Evolutionary conservation across 2,329 filamentous ascomycete genomes (phyloP).

Genomic region (Chrysosporium queenslandicum): DNA sequence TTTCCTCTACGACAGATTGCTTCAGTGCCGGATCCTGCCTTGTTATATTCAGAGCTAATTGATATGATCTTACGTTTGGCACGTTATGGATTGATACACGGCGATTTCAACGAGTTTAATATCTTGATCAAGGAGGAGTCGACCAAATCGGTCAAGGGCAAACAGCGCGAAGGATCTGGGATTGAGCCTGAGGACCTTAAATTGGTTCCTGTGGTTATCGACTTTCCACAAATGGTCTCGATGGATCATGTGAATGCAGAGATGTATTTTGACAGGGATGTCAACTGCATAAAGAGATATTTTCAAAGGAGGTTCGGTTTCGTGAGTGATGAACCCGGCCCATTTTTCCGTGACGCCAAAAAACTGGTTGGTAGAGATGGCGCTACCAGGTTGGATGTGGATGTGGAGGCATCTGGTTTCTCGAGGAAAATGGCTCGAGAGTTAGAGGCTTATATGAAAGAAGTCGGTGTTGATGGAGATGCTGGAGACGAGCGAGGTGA

Average conservation of each 20-base stretch:
- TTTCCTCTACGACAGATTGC: conserved; percentile 86
- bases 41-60: conserved; percentile 87
- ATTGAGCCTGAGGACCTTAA: conserved; percentile 33
- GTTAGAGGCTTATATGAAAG: conserved; percentile 78
- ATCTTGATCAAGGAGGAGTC: conserved; percentile 74
- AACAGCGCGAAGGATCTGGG: conserved; percentile 24
- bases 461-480: conserved; percentile 50
- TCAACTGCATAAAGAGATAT: conserved; percentile 89
- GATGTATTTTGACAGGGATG: conserved; percentile 95
- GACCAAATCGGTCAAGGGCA: conserved; percentile 29
- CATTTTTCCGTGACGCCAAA: conserved; percentile 73
- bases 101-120: conserved; percentile 99
- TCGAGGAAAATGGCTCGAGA: conserved; percentile 96
- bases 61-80: conserved; percentile 74
- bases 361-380: conserved; percentile 57
- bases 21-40: conserved; percentile 68
- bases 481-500: conserved; percentile 29
- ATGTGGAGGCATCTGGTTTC: conserved; percentile 87
- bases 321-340: conserved; percentile 67
- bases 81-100: conserved; percentile 81
- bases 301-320: conserved; percentile 87
- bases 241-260: conserved; percentile 89
- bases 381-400: conserved; percentile 65
- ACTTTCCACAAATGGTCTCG: conserved; percentile 97
- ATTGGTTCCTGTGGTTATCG: conserved; percentile 76